A percentile compares a stretch with the other conserved stretches of the same genome.
Conservation (phyloP, 441 rosid species). For the Flueggea neowawraea region DNA sequence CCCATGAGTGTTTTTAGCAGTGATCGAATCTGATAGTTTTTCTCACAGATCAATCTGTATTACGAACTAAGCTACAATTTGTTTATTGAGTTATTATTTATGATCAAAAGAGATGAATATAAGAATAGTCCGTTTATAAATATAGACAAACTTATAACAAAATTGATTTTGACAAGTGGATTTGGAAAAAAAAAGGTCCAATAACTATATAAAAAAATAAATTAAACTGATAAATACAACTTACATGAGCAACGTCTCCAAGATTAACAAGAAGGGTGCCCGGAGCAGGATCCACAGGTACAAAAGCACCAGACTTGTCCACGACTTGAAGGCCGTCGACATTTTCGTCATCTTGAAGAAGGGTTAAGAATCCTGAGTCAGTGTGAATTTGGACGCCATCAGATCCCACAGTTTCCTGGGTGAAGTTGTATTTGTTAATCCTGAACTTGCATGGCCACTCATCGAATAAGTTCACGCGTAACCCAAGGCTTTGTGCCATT, state of each 20-base stretch:
- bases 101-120: slow-evolving; percentile 3
- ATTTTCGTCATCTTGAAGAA: slow-evolving; percentile 83
- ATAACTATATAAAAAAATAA: no score
- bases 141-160: not conserved
- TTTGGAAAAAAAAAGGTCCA: no score
- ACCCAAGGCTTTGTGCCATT: slow-evolving; percentile 51
- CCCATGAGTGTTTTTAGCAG: no score
- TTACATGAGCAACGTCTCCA: slow-evolving; percentile 54
- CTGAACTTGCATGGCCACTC: slow-evolving; percentile 79
- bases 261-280: slow-evolving; percentile 83
- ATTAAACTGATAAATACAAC: no score
- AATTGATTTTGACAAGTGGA: no score
- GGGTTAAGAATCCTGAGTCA: slow-evolving; percentile 73
- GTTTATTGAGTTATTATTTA: not conserved
- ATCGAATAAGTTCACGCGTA: slow-evolving; percentile 26
- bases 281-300: slow-evolving; percentile 51
- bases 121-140: not conserved
- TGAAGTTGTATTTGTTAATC: slow-evolving; percentile 82
- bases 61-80: no score
- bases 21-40: no score
- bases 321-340: slow-evolving; percentile 83
- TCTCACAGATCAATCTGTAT: no score
- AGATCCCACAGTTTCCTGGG: slow-evolving; percentile 58
- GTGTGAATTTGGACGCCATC: slow-evolving; percentile 83
- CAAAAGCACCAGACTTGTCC: slow-evolving; percentile 43